Evolutionary conservation across 78 protist species (phyloP).

Genomic region (Parvularia atlantis): DNA sequence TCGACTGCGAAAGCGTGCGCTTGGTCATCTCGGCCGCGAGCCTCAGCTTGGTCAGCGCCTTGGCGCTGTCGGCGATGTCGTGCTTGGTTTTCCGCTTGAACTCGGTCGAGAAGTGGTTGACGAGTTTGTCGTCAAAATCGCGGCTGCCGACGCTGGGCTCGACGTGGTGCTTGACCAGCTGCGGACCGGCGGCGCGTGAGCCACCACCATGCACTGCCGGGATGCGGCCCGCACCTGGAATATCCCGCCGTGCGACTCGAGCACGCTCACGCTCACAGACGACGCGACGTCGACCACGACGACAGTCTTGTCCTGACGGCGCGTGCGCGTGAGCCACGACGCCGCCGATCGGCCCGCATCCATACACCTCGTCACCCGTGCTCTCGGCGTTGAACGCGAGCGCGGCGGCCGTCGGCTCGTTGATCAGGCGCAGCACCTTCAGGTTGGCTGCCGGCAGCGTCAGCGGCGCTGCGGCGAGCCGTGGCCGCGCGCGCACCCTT

Average conservation of each 20-base stretch:
- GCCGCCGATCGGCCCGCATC: too few species aligned
- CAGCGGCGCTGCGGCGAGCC: too few species aligned
- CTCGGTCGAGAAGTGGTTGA: conserved; percentile 69
- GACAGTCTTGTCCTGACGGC: conserved; percentile 78
- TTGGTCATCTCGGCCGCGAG: conserved; percentile 93
- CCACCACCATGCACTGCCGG: too few species aligned
- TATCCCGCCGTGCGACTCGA: conserved; percentile 89
- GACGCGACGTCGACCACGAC: conserved; percentile 98
- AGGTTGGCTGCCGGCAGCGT: too few species aligned
- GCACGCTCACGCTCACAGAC: conserved; percentile 97
- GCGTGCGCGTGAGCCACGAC: too few species aligned
- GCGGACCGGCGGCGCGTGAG: too few species aligned
- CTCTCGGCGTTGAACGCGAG: conserved; percentile 87
- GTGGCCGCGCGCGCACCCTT: too few species aligned
- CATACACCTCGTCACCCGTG: conserved; percentile 38
- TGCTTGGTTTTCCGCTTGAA: conserved; percentile 77
- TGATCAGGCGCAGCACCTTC: conserved; percentile 89
- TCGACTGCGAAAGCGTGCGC: conserved; percentile 75
- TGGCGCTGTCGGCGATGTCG: conserved; percentile 47
- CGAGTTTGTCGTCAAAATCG: conserved; percentile 95
- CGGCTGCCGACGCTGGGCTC: conserved; percentile 99
- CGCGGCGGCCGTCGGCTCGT: conserved; percentile 99
- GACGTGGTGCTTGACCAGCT: too few species aligned
- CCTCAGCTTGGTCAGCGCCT: conserved; percentile 81
- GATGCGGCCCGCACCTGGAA: conserved; percentile 99